Evolutionary conservation across 2,329 filamentous ascomycete genomes (phyloP).

Genomic region (Lasiodiplodia sp.): DNA sequence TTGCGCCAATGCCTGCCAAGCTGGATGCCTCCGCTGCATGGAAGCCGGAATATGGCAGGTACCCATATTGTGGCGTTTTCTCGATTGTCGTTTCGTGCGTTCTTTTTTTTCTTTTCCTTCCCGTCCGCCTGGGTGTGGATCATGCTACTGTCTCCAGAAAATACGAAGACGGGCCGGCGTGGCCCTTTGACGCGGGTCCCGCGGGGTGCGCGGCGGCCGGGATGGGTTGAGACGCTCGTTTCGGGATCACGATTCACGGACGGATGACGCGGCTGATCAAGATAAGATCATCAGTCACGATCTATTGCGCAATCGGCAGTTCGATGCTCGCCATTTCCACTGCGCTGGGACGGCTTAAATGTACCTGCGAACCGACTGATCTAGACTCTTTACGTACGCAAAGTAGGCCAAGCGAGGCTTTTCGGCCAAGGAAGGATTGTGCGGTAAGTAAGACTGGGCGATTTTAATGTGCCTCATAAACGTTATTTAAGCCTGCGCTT

Average conservation of each 20-base stretch:
- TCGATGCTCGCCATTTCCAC: background rate
- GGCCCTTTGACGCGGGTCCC: background rate
- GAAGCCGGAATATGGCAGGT: background rate
- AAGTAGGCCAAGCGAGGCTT: too few species aligned
- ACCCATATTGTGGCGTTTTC: background rate
- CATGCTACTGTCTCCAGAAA: background rate
- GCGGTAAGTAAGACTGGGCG: too few species aligned
- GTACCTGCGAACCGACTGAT: background rate
- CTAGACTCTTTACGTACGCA: too few species aligned
- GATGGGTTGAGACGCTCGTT: background rate
- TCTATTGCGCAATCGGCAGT: background rate
- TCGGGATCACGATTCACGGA: background rate
- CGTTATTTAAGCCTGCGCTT: too few species aligned
- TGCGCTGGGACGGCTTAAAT: background rate
- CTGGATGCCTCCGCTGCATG: background rate
- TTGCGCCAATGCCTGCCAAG: constrained; percentile 2
- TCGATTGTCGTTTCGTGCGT: too few species aligned
- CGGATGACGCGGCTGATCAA: background rate
- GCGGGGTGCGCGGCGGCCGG: too few species aligned
- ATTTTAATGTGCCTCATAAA: too few species aligned
- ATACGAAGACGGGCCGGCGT: background rate
- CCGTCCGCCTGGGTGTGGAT: too few species aligned
- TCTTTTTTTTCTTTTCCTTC: too few species aligned
- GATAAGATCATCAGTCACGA: background rate
- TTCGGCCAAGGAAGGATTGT: too few species aligned